A percentile compares a stretch with the other conserved stretches of the same genome.
Evolutionary conservation across 495 filamentous ascomycete genomes (phyloP).

Genomic region (Tuber aestivum): DNA sequence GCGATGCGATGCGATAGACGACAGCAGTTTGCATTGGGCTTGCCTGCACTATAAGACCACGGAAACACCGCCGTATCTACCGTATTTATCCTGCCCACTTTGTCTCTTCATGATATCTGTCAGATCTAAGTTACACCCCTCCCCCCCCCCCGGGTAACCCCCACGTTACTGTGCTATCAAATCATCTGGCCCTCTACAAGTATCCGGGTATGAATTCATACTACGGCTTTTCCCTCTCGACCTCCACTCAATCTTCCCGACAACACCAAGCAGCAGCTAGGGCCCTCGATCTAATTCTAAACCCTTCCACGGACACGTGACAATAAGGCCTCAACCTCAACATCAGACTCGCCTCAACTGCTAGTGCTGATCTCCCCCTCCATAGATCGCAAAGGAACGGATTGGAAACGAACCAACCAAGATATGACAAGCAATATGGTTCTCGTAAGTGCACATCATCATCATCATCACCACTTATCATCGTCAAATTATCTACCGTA

Average conservation of each 20-base stretch:
- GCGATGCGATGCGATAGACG: neutral
- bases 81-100: neutral
- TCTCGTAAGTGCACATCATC: conserved; percentile 1
- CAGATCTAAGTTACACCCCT: conserved; percentile 1
- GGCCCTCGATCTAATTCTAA: neutral
- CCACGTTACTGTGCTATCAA: neutral
- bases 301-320: neutral
- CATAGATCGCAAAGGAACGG: neutral
- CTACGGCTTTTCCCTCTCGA: neutral
- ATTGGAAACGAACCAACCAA: neutral
- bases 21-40: neutral
- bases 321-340: conserved; percentile 5
- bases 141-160: neutral
- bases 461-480: neutral
- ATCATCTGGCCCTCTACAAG: neutral
- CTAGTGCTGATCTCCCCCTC: neutral
- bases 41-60: neutral
- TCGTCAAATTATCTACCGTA: neutral
- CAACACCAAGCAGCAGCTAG: neutral
- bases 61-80: neutral
- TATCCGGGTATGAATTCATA: neutral
- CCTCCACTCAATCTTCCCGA: neutral
- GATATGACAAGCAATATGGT: neutral
- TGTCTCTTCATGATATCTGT: neutral
- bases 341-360: neutral